A percentile compares a stretch with the other conserved stretches of the same genome.
Evolutionary conservation across 2,329 filamentous ascomycete species (phyloP).

Genomic region (Xylariaceae sp.): DNA sequence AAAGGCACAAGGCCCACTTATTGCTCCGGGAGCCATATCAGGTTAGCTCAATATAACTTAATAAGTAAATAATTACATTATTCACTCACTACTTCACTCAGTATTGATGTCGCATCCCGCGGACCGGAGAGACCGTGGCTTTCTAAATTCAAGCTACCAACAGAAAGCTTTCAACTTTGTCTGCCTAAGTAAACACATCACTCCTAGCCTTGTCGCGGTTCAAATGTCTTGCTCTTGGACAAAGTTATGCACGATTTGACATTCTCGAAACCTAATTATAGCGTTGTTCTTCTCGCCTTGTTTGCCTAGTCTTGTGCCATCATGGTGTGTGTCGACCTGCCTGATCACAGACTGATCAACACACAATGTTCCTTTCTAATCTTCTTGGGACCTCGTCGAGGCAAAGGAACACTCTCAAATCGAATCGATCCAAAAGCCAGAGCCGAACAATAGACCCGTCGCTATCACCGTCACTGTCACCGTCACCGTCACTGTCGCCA

Average conservation of each 20-base stretch:
- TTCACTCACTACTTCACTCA: too few species aligned
- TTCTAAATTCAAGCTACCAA: background rate
- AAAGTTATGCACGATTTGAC: background rate
- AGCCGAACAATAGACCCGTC: conserved; percentile 28
- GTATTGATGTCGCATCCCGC: conserved; percentile 20
- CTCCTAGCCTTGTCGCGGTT: too few species aligned
- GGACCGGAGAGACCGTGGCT: background rate
- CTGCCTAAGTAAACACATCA: background rate
- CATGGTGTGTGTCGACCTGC: conserved; percentile 29
- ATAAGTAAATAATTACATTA: too few species aligned
- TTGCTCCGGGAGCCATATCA: too few species aligned
- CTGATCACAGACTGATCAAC: conserved; percentile 23
- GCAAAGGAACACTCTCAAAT: conserved; percentile 30
- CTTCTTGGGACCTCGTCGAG: conserved; percentile 35
- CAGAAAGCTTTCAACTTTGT: background rate
- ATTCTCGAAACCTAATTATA: background rate
- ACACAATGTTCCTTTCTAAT: conserved; percentile 40
- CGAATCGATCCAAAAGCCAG: conserved; percentile 26
- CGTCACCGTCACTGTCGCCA: conserved; percentile 1
- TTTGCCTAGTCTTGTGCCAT: conserved; percentile 11
- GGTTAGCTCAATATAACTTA: too few species aligned
- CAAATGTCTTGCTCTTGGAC: too few species aligned
- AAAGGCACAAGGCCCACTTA: too few species aligned
- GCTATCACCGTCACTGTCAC: conserved; percentile 25
- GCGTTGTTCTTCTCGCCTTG: background rate